Evolutionary conservation across 176 grass and related monocot species (phyloP).

Genomic region (Rhynchospora breviuscula): DNA sequence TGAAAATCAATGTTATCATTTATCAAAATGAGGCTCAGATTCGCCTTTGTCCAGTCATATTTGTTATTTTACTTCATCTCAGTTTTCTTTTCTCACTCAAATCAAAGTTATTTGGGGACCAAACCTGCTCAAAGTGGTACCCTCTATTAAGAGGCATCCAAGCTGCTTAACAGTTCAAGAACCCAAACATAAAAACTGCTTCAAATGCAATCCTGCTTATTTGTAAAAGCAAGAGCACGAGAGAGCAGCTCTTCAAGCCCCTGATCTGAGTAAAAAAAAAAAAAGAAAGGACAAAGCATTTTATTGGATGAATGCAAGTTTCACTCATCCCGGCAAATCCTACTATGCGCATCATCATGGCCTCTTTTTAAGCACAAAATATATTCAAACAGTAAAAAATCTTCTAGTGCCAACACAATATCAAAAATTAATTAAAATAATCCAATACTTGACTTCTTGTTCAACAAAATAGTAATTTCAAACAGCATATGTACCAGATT

Average conservation of each 20-base stretch:
- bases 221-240: background rate
- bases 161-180: background rate
- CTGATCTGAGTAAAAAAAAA: background rate
- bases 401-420: no score
- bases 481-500: no score
- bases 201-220: background rate
- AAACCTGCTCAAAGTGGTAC: background rate
- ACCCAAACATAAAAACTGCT: background rate
- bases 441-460: no score
- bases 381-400: no score
- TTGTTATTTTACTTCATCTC: background rate
- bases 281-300: background rate
- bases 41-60: constrained; percentile 5
- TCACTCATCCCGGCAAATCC: background rate
- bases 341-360: background rate
- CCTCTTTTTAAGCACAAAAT: background rate
- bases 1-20: background rate
- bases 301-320: background rate
- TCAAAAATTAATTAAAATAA: no score
- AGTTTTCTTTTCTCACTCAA: constrained; percentile 1
- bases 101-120: background rate
- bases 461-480: no score
- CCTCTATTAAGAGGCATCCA: background rate
- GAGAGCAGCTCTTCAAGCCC: background rate
- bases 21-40: constrained; percentile 7